Conservation (phyloP, 1,284 basidiomycete species). For the Coniferiporia sulphurascens region DNA sequence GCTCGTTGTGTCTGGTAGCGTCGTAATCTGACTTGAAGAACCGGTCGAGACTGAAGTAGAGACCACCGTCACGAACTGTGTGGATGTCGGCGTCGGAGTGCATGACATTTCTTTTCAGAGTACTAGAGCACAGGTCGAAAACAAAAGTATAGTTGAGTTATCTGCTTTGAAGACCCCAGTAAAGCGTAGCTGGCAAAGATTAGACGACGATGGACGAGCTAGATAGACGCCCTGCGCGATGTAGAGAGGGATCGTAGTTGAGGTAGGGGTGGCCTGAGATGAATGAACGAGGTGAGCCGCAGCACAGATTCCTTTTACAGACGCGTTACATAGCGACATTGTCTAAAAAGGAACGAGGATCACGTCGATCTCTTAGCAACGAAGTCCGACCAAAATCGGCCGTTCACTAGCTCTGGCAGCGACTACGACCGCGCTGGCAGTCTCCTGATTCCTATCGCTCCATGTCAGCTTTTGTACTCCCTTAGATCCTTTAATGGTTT, state of each 20-base stretch:
- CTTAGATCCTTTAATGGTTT: background rate
- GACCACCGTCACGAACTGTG: constrained; percentile 33
- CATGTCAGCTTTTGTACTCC: background rate
- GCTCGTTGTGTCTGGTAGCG: constrained; percentile 25
- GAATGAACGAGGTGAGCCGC: background rate
- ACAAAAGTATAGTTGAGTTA: background rate
- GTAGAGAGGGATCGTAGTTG: background rate
- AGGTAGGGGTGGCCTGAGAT: background rate
- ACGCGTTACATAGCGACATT: background rate
- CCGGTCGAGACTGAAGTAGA: constrained; percentile 33
- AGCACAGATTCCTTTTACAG: background rate
- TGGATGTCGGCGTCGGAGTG: constrained; percentile 32
- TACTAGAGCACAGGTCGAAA: background rate
- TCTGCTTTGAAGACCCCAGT: background rate
- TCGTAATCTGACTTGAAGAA: constrained; percentile 28
- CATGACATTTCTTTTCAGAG: constrained; percentile 24
- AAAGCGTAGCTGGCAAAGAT: background rate
- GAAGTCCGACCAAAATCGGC: too few species aligned
- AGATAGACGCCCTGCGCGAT: background rate
- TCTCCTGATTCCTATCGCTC: background rate
- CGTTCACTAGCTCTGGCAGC: too few species aligned
- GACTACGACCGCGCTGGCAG: too few species aligned
- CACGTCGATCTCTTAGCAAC: too few species aligned
- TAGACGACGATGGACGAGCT: background rate
- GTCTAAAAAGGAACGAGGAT: background rate